Evolutionary conservation across 2,329 filamentous ascomycete species (phyloP), one percentile per base, ranked within the genome.

Genomic region (Saccharata proteae): DNA sequence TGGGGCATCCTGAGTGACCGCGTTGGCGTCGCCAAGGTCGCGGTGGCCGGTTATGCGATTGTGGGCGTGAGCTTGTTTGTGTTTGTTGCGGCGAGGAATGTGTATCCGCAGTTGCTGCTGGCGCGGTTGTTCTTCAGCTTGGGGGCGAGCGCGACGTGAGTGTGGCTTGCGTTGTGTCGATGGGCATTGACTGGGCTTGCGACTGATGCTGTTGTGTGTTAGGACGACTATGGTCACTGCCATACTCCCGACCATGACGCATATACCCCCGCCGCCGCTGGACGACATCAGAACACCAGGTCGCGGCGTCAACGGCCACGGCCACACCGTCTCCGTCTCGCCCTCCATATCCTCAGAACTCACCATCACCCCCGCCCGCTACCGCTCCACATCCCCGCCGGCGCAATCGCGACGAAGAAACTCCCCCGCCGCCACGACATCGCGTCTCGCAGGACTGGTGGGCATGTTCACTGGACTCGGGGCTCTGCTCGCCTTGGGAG

Each of bases 141-240:
- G 12, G 90, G 90, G 15, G 90, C 82, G 13, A 85, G 86, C n/a
- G 90, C 88, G 14, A 76, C 81, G 67, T 86, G 37, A 50, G 56
- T 48, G 12, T 23, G 6, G 8, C 14, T 9, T 33, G 6, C 14
- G 29, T 11, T 23, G 14, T 10, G 18, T 19, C 17, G 15, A 18
- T 14, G 14, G 12, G 29, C 34, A 18, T 28, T 32, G 20, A 29
- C 35, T n/a, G n/a, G n/a, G n/a, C n/a, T n/a, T n/a, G n/a, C n/a
- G n/a, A n/a, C n/a, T 27, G n/a, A 34, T 26, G 13, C n/a, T n/a
- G 12, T 12, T 18, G 29, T 17, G 32, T 13, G 17, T 25, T 29
- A 66, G 62, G 20, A 56, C 85, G 10, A 96, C 90, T 1, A 98
- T 98, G 90, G 90, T 98, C 13, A 96, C 90, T 6, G 90, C 90